A percentile compares a stretch with the other conserved stretches of the same genome.
Conservation (phyloP, 768 basidiomycete genomes). For the Rhizopogon vinicolor region DNA sequence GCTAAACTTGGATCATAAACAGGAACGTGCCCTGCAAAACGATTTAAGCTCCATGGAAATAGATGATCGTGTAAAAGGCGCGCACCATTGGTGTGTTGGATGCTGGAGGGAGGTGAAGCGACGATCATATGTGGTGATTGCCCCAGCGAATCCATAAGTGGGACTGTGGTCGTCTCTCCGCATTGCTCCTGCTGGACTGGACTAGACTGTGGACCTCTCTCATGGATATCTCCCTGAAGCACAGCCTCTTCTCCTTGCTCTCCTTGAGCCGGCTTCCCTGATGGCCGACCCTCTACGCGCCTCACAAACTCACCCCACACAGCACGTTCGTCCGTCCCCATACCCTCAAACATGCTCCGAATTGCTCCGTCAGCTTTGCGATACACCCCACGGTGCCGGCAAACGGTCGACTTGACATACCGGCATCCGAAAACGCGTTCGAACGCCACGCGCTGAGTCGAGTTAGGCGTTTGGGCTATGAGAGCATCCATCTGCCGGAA, state of each 20-base stretch:
- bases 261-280: slow-evolving; percentile 18
- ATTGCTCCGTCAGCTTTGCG: slow-evolving; percentile 46
- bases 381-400: slow-evolving; percentile 68
- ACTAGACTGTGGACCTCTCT: neutral
- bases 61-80: neutral
- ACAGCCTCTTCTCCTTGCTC: slow-evolving; percentile 17
- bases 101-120: neutral
- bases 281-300: slow-evolving; percentile 48
- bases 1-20: slow-evolving; percentile 4
- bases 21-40: slow-evolving; percentile 6
- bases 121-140: neutral
- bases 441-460: slow-evolving; percentile 64
- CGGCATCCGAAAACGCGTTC: slow-evolving; percentile 67
- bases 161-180: slow-evolving; percentile 7
- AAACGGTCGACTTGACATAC: slow-evolving; percentile 72
- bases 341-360: slow-evolving; percentile 46
- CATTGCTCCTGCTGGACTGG: slow-evolving; percentile 13
- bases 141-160: slow-evolving; percentile 9
- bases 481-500: slow-evolving; percentile 48
- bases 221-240: slow-evolving; percentile 13
- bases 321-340: slow-evolving; percentile 52
- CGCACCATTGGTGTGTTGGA: slow-evolving; percentile 11
- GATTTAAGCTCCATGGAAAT: neutral
- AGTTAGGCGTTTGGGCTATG: slow-evolving; percentile 30
- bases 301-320: slow-evolving; percentile 70